These are phyloP conservation scores for Panellus pusillus DNA, from an alignment of 768 basidiomycete genomes.

Conservation along the genomic window DNA sequence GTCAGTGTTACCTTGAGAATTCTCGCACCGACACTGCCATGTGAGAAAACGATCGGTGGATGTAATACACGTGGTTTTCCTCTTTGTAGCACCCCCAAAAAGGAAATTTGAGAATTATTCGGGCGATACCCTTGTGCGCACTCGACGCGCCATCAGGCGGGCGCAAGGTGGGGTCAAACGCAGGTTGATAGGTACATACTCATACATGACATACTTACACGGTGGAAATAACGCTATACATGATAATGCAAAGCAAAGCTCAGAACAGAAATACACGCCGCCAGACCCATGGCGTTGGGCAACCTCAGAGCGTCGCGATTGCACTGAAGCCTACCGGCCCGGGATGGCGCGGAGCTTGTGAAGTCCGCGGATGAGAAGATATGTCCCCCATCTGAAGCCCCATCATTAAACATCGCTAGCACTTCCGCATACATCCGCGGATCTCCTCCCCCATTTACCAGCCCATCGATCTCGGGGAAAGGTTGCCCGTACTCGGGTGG, in stretches of 20 bases:
- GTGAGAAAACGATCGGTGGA: slow-evolving; percentile 9
- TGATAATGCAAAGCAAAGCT: background rate
- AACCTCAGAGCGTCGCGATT: background rate
- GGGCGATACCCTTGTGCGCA: background rate
- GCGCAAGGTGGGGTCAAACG: too few species aligned
- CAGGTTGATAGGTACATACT: background rate
- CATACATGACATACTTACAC: too few species aligned
- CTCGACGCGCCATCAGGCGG: background rate
- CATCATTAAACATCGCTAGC: slow-evolving; percentile 60
- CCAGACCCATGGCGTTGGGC: too few species aligned
- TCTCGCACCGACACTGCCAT: slow-evolving; percentile 6
- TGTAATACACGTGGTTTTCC: too few species aligned
- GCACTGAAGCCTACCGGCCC: slow-evolving; percentile 2
- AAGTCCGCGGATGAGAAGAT: slow-evolving; percentile 20
- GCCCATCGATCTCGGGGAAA: slow-evolving; percentile 33
- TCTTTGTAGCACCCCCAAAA: background rate
- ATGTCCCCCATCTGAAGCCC: slow-evolving; percentile 38
- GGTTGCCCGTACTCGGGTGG: slow-evolving; percentile 34
- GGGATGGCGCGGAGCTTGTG: background rate
- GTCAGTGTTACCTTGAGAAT: slow-evolving; percentile 12
- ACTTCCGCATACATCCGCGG: slow-evolving; percentile 57
- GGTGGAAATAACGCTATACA: too few species aligned
- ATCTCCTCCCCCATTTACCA: slow-evolving; percentile 35
- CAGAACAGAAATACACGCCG: too few species aligned
- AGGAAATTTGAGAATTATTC: background rate